phyloP scores from a whole-genome alignment of 495 filamentous ascomycete species.

The Hypomontagnella monticulosa region DNA sequence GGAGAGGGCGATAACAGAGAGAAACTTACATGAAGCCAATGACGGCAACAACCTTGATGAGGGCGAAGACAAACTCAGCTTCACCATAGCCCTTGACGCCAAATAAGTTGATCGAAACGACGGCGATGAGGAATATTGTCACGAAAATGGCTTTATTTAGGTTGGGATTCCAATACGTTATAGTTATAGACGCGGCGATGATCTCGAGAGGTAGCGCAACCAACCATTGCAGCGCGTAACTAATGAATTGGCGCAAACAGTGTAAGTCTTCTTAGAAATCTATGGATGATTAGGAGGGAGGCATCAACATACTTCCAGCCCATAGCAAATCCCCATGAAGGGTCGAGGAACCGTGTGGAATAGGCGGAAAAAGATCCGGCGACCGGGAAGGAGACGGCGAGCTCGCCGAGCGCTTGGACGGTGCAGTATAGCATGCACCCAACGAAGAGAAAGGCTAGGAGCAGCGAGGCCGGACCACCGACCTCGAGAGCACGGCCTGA shows the following conservation, averaged over 20 bases:
- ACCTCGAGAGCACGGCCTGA: constrained; percentile 79
- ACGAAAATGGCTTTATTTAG: constrained; percentile 83
- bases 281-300: not conserved
- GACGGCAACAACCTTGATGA: constrained; percentile 86
- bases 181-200: constrained; percentile 87
- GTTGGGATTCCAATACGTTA: constrained; percentile 79
- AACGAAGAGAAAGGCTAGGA: constrained; percentile 84
- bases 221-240: constrained; percentile 94
- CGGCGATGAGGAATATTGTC: constrained; percentile 78
- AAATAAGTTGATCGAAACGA: constrained; percentile 84
- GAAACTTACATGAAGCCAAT: constrained; percentile 84
- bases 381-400: constrained; percentile 90
- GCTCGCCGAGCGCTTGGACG: constrained; percentile 89
- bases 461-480: constrained; percentile 85
- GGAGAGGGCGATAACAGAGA: not conserved
- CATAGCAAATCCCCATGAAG: constrained; percentile 98
- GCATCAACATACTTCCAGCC: constrained; percentile 82
- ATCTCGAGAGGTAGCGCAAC: constrained; percentile 89
- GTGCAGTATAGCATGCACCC: constrained; percentile 93
- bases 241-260: constrained; percentile 37
- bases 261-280: constrained; percentile 21
- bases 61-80: constrained; percentile 87
- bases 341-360: constrained; percentile 91
- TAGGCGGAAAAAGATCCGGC: constrained; percentile 93
- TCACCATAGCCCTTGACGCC: constrained; percentile 91